Evolutionary conservation across 345 rosid genomes (phyloP).

Genomic region (Hibiscus tridactylites): DNA sequence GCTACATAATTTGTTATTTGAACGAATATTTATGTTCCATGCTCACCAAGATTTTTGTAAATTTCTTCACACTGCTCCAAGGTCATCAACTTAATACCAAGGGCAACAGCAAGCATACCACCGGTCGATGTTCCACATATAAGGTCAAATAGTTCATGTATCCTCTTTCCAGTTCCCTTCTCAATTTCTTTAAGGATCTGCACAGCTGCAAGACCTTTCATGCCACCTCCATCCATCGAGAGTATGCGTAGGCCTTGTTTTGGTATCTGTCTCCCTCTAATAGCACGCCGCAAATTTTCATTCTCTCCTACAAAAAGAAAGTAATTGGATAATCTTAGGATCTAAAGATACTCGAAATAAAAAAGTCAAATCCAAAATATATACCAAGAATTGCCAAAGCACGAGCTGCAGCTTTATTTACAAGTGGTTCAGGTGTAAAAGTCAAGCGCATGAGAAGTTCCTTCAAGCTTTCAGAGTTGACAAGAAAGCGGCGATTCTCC

Average conservation of each 20-base stretch:
- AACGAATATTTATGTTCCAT: neutral
- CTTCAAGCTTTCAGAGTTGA: constrained; percentile 88
- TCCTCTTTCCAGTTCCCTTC: constrained; percentile 88
- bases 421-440: constrained; percentile 66
- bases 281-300: constrained; percentile 80
- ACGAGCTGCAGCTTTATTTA: constrained; percentile 95
- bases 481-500: constrained; percentile 80
- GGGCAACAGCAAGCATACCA: constrained; percentile 97
- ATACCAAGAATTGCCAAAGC: constrained; percentile 96
- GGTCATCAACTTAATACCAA: constrained; percentile 88
- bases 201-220: constrained; percentile 97
- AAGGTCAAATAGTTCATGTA: constrained; percentile 96
- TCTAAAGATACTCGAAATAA: neutral
- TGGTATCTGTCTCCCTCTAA: constrained; percentile 80
- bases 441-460: constrained; percentile 84
- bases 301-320: constrained; percentile 64
- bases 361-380: constrained; percentile 14
- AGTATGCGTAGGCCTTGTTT: constrained; percentile 95
- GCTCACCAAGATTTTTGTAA: constrained; percentile 90
- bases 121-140: constrained; percentile 99
- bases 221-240: constrained; percentile 99
- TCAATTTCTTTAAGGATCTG: constrained; percentile 96
- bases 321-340: neutral
- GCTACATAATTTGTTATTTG: constrained; percentile 1
- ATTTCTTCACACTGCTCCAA: constrained; percentile 85